Percentiles rank a stretch among this genome's conserved stretches.
Conservation (phyloP, 192 early-diverging fungal genomes). For the Jimgerdemannia flammicorona region DNA sequence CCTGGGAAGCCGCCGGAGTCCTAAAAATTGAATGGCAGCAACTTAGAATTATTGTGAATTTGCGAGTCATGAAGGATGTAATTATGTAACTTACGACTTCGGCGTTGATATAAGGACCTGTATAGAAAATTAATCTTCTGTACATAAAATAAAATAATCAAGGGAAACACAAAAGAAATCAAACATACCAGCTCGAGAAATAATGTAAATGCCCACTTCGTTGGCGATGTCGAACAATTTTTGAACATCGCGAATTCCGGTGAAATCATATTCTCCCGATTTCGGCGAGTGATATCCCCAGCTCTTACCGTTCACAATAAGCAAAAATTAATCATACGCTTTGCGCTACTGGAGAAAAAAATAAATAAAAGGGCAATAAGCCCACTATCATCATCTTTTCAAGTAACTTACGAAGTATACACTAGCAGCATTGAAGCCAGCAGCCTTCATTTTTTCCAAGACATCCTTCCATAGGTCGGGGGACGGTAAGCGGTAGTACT, state of each 20-base stretch:
- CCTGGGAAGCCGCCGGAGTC: constrained; percentile 11
- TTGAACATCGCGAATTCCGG: constrained; percentile 20
- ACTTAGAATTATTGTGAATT: neutral
- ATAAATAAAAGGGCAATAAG: neutral
- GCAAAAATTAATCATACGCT: neutral
- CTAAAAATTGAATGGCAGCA: neutral
- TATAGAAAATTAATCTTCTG: too few relatives aligned
- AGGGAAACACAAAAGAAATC: neutral
- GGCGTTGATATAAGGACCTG: constrained; percentile 5
- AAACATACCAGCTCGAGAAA: constrained; percentile 17
- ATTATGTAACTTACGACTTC: neutral
- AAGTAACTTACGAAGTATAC: constrained; percentile 15
- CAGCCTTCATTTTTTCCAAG: constrained; percentile 22
- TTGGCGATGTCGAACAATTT: constrained; percentile 17
- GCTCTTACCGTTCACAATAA: neutral
- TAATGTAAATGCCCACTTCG: constrained; percentile 21
- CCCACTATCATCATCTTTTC: neutral
- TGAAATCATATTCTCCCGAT: constrained; percentile 26
- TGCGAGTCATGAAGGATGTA: neutral
- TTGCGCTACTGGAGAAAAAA: neutral
- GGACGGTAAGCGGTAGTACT: constrained; percentile 24
- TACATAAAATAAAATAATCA: neutral
- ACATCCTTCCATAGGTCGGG: constrained; percentile 27
- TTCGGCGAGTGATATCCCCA: constrained; percentile 31
- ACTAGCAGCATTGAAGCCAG: constrained; percentile 20